Evolutionary conservation across 2,329 filamentous ascomycete species (phyloP).

Genomic region (Fusarium pseudonygamai): DNA sequence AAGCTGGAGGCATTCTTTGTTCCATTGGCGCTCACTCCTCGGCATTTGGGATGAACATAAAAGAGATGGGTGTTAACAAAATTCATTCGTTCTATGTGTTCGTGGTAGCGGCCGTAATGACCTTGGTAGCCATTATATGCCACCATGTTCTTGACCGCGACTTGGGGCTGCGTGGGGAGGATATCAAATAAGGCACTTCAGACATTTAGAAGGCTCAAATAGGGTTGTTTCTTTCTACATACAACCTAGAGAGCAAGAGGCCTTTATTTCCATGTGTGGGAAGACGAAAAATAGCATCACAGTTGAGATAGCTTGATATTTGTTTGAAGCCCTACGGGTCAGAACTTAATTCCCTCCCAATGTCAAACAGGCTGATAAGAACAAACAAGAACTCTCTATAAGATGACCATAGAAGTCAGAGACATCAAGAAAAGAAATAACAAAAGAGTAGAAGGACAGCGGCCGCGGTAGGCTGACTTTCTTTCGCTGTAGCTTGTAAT

Average conservation of each 20-base stretch:
- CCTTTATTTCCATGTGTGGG: neutral
- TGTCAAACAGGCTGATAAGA: neutral
- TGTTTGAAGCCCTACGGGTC: neutral
- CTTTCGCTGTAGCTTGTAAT: no score
- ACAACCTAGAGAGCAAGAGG: rapidly evolving
- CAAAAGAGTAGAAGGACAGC: neutral
- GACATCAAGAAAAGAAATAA: no score
- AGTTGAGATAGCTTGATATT: neutral
- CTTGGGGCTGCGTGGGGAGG: rapidly evolving
- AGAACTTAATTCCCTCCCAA: neutral
- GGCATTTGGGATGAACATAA: neutral
- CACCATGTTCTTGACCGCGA: rapidly evolving
- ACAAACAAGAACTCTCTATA: no score
- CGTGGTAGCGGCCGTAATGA: neutral
- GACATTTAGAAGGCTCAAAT: no score
- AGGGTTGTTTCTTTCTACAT: neutral
- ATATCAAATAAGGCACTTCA: neutral
- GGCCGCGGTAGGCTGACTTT: neutral
- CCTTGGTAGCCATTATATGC: neutral
- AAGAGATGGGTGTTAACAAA: rapidly evolving
- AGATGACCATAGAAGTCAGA: neutral
- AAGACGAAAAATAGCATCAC: neutral
- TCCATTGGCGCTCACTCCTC: neutral
- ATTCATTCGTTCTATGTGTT: neutral
- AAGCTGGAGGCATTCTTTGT: neutral